A percentile compares a stretch with the other conserved stretches of the same genome.
Conservation (phyloP, 164 flowering plant genomes). For the Nymphaea thermarum region DNA sequence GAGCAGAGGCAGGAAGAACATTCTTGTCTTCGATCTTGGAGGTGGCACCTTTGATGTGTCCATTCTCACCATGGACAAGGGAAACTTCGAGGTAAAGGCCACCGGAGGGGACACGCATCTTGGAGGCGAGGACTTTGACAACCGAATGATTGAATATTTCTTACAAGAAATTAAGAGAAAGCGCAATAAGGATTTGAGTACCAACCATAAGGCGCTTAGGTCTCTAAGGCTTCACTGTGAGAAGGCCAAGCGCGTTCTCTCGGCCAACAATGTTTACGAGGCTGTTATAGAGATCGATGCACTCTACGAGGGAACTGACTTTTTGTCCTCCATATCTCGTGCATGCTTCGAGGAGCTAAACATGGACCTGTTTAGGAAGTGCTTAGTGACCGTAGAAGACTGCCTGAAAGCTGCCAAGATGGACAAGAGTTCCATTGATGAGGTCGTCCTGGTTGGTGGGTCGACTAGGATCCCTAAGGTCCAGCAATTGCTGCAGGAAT, state of each 20-base stretch:
- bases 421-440: conserved; percentile 39
- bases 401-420: conserved; percentile 42
- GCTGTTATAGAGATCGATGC: conserved; percentile 44
- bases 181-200: conserved; percentile 46
- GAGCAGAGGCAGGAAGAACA: too few relatives aligned
- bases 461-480: conserved; percentile 51
- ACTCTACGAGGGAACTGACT: conserved; percentile 41
- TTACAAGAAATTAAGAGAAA: conserved; percentile 42
- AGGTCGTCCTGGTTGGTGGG: conserved; percentile 53
- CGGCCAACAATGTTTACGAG: conserved; percentile 25
- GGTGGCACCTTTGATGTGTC: conserved; percentile 8
- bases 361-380: conserved; percentile 46
- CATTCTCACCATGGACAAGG: neutral
- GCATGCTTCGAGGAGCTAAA: conserved; percentile 47
- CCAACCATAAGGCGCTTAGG: conserved; percentile 39
- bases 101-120: conserved; percentile 1
- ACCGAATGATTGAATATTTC: conserved; percentile 38
- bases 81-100: conserved; percentile 3
- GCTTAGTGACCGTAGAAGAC: conserved; percentile 46
- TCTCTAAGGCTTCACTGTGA: conserved; percentile 36
- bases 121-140: conserved; percentile 39
- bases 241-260: conserved; percentile 42
- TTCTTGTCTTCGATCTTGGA: too few relatives aligned
- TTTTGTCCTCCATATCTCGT: conserved; percentile 38
- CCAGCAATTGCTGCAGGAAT: conserved; percentile 43